Percentiles rank a stretch among this genome's conserved stretches.
Evolutionary conservation across 306 rosid genomes (phyloP).

Genomic region (Cicer yamashitae): DNA sequence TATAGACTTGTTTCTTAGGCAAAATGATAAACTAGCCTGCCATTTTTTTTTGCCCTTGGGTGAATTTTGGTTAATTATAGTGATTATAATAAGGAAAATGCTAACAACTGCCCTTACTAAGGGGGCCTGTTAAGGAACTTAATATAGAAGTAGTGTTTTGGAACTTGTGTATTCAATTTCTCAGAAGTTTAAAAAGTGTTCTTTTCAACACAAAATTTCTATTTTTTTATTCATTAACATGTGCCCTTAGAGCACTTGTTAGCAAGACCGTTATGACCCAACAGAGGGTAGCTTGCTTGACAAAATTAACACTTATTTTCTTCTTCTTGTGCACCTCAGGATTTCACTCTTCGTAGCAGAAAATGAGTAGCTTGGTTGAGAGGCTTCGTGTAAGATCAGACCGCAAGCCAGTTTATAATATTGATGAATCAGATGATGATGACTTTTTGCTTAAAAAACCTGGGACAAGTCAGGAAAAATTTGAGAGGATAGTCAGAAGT

Average conservation of each 20-base stretch:
- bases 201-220: too few species aligned
- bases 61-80: slow-evolving; percentile 26
- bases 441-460: slow-evolving; percentile 68
- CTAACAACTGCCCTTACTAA: too few species aligned
- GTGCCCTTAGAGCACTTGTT: too few species aligned
- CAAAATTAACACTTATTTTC: slow-evolving; percentile 30
- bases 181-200: too few species aligned
- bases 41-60: background rate
- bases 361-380: slow-evolving; percentile 98
- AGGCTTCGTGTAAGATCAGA: slow-evolving; percentile 98
- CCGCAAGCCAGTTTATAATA: slow-evolving; percentile 82
- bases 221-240: too few species aligned
- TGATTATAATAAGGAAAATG: too few species aligned
- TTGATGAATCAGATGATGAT: slow-evolving; percentile 95
- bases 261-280: too few species aligned
- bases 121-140: too few species aligned
- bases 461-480: slow-evolving; percentile 61
- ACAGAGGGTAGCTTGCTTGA: slow-evolving; percentile 2
- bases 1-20: slow-evolving; percentile 1
- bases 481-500: slow-evolving; percentile 79
- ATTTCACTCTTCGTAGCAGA: slow-evolving; percentile 47
- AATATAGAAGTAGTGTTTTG: too few species aligned
- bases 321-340: slow-evolving; percentile 34
- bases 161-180: too few species aligned
- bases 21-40: slow-evolving; percentile 31